These are phyloP conservation scores for Moringa oleifera DNA, from an alignment of 345 rosid species.

Conservation along the genomic window DNA sequence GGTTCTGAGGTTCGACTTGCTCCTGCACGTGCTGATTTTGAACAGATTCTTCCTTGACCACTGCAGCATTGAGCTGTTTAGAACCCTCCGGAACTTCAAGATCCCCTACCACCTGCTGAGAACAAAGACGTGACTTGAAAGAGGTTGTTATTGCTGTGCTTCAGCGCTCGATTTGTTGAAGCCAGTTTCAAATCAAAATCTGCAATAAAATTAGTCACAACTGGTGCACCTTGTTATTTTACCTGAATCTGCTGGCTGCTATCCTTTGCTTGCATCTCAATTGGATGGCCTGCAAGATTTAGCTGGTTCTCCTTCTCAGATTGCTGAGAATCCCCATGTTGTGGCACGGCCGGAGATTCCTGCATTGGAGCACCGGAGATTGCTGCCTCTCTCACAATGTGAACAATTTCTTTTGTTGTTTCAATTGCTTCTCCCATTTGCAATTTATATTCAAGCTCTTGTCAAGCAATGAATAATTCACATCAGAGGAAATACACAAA, in stretches of 20 bases:
- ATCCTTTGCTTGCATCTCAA: not conserved
- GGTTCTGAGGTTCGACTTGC: not conserved
- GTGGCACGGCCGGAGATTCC: not conserved
- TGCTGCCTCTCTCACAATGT: not conserved
- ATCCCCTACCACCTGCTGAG: not conserved
- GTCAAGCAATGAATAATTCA: not conserved
- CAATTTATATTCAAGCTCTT: not conserved
- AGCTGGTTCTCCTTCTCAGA: not conserved
- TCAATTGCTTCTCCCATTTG: not conserved
- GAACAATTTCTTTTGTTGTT: not conserved
- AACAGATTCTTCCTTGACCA: not conserved
- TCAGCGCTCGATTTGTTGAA: slow-evolving; percentile 2
- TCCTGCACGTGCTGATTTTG: not conserved
- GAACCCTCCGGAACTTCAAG: not conserved
- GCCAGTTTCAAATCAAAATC: not conserved
- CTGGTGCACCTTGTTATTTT: not conserved
- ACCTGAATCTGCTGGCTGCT: not conserved
- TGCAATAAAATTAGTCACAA: not conserved
- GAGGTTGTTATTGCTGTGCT: not conserved
- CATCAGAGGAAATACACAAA: not conserved
- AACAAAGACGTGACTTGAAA: not conserved
- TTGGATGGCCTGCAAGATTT: not conserved
- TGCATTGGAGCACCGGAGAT: not conserved
- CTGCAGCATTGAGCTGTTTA: not conserved
- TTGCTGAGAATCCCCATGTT: not conserved